Base-by-base conservation (phyloP, 1,284 basidiomycete genomes). In the Cryptococcus sp. region DNA sequence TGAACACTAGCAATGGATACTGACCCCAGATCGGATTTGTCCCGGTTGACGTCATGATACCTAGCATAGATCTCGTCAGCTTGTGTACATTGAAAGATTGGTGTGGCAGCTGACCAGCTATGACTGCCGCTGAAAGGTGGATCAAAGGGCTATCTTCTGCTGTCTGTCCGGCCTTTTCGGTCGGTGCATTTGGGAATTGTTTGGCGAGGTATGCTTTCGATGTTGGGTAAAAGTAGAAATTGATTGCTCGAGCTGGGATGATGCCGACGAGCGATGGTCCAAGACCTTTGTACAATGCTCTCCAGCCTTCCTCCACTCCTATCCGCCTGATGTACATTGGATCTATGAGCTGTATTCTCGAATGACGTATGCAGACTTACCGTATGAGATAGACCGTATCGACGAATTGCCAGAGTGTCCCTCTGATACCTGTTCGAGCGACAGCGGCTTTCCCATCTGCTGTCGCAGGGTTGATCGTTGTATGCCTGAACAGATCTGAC, bases 161-260 rank as follows among this genome's bases (percentile, higher is more conserved):
- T 23, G 74, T 73, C 57, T 74, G 74, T 0, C 70, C 74, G 11
- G 86, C 70, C 72, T 94, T 92, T 40, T 69, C 72, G 11, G 65
- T 66, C 17, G 71, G 72, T 16, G 74, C 72, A 60, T 73, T 72
- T 1, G 78, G 78, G 80, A 97, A 91, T 19, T 82, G 76, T 51
- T 89, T 83, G 13, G 94, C 92, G 52, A 96, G 89, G 61, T 95
- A 79, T 46, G 88, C 88, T 78, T 99, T 99, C 50, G 93, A 93
- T 70, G 96, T 99, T 20, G 95, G 96, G 70, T 99, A 99, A 16
- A 91, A 90, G 82, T 90, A 99, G 79, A 99, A 99, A 79, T 97
- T 94, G 82, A 99, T 98, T 6, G 93, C 81, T 50, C 92, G 86
- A 0, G 94, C 95, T 0, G 96, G 96, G 39, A 99, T 86, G 56